Evolutionary conservation across 805 yeast species (phyloP), one percentile per base, ranked within the genome.

Genomic region (Komagataella kurtzmanii): DNA sequence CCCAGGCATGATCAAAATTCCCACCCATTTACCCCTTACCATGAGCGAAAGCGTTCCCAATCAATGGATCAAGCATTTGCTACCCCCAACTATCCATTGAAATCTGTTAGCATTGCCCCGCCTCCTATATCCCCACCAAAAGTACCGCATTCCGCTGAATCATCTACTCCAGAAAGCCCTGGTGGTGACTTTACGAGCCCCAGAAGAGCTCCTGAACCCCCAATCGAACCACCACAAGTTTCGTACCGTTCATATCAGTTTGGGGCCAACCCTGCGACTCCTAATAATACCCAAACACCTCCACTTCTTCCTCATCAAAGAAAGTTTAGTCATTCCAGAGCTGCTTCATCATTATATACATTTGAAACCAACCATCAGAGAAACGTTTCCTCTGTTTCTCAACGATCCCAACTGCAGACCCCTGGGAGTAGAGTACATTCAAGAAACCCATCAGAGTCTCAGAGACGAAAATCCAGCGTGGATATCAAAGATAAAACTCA

Each of bases 201-300:
- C n/a, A 72, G 88, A 65, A 80, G 71, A 58, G 86, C 88, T 0
- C 90, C 90, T 1, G 75, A 74, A 50, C 88, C 88, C 0, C 89
- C 89, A 2, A 58, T 72, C 1, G 66, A 65, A 30, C 51, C 54
- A 10, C 64, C 65, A 46, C 43, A 24, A 18, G 30, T 30, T 19
- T 14, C 48, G n/a, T 45, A 46, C 24, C 56, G 55, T 48, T 53
- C 44, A 3, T 59, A 56, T 52, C 60, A 55, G 43, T 60, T 64
- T 56, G 66, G 66, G 7, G n/a, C 45, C 46, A 52, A 51, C 12
- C 18, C 50, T n/a, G 7, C 44, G n/a, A 3, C 48, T 17, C 19
- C 45, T 4, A 23, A 19, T 17, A 44, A 24, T 19, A n/a, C 45
- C 6, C 18, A 43, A n/a, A 45, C 44, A 30, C 40, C 40, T 14